These are phyloP conservation scores for Septoria petroselini DNA, from an alignment of 2,329 filamentous ascomycete species.

Conservation along the genomic window DNA sequence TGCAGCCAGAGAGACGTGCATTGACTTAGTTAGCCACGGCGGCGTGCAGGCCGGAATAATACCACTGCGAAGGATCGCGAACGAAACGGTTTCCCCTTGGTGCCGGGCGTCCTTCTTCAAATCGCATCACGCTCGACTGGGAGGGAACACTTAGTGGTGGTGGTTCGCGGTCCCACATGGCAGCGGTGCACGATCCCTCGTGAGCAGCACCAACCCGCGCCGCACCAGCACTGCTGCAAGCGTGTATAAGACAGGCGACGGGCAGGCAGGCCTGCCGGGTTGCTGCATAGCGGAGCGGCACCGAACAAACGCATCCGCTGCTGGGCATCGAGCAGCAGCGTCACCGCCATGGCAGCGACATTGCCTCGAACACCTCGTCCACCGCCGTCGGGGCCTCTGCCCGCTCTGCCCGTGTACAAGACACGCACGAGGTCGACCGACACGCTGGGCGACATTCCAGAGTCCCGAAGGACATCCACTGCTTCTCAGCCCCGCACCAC, in stretches of 20 bases:
- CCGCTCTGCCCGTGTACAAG: constrained; percentile 70
- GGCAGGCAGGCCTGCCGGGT: neutral
- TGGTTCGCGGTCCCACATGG: neutral
- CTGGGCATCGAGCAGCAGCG: constrained; percentile 1
- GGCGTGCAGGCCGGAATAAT: constrained; percentile 1
- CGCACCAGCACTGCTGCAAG: constrained; percentile 1
- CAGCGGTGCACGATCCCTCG: neutral
- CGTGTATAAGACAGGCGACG: neutral
- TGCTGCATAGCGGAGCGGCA: constrained; percentile 2
- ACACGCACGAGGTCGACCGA: constrained; percentile 59
- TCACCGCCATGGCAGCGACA: constrained; percentile 39
- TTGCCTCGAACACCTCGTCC: constrained; percentile 58
- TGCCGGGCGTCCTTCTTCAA: too few relatives aligned
- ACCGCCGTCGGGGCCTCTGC: constrained; percentile 68
- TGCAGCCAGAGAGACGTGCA: neutral
- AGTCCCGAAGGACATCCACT: constrained; percentile 28
- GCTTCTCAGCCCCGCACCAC: constrained; percentile 37
- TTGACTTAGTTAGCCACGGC: neutral
- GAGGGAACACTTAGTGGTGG: too few relatives aligned
- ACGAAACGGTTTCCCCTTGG: too few relatives aligned
- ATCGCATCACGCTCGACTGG: too few relatives aligned
- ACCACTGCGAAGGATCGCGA: too few relatives aligned
- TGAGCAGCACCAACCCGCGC: constrained; percentile 1
- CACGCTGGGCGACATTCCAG: constrained; percentile 44
- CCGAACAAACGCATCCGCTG: too few relatives aligned